Evolutionary conservation across 2,329 filamentous ascomycete species (phyloP), one percentile per base, ranked within the genome.

Genomic region (Paecilomyces sp.): DNA sequence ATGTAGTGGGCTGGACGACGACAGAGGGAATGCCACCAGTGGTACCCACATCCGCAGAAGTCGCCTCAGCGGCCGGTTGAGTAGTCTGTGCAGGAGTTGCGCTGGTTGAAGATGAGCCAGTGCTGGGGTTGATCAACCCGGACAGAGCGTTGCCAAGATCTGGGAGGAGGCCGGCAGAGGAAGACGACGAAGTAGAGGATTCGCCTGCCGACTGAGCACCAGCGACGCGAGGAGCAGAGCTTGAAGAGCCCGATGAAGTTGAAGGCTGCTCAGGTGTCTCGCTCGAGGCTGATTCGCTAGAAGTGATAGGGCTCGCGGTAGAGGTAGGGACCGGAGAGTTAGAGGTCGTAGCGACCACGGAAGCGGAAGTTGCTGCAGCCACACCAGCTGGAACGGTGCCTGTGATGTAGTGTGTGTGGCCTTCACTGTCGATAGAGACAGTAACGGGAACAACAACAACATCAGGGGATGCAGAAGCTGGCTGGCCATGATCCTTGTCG

Each of bases 161-260:
- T 7, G 13, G 28, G 18, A 57, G 25, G 18, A 57, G 56, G 30
- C 28, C 47, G 24, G n/a, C 6, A n/a, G 55, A 24, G 33, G 55
- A 52, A 28, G 58, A 53, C 36, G 59, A 53, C 30, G 53, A 47
- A 24, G 34, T 55, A 31, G 33, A 52, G 13, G 47, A 31, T 59
- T 15, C 47, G 57, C 18, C n/a, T 8, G 36, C 13, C 15, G 36
- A 47, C n/a, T 47, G 41, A 47, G n/a, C 15, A 18, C n/a, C 41
- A 22, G 9, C 31, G 31, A 33, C 11, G 8, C 25, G 25, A 28
- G 31, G 31, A 33, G 31, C 31, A 8, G 31, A 33, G 31, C 31
- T 33, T 12, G 31, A 33, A 5, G 11, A 33, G 31, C 31, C 11
- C 31, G 41, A 22, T 47, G 41, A 22, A 47, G 41, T 47, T 47